These are phyloP conservation scores for Trametes maxima DNA, from an alignment of 768 basidiomycete species.

Conservation along the genomic window DNA sequence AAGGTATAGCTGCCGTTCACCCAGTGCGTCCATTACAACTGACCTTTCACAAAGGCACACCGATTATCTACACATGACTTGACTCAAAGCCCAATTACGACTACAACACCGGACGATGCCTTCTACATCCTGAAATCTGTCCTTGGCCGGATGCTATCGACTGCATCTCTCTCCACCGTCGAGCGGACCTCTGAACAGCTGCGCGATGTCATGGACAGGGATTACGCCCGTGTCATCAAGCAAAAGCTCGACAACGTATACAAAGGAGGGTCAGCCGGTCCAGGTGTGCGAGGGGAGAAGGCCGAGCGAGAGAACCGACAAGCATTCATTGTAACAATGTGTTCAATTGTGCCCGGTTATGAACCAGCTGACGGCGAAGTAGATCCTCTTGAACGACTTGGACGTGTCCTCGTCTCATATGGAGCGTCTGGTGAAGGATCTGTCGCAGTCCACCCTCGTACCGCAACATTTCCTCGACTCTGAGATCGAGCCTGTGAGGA, in stretches of 20 bases:
- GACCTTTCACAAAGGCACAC: conserved; percentile 64
- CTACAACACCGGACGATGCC: conserved; percentile 88
- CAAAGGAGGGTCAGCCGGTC: conserved; percentile 46
- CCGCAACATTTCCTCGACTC: conserved; percentile 66
- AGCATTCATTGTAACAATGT: conserved; percentile 75
- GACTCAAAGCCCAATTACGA: conserved; percentile 60
- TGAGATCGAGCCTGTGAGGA: conserved; percentile 55
- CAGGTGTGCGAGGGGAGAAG: conserved; percentile 60
- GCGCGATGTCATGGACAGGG: conserved; percentile 75
- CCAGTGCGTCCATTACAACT: background rate
- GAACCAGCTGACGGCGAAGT: background rate
- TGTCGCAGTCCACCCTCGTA: conserved; percentile 55
- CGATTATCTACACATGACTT: conserved; percentile 76
- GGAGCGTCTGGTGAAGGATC: conserved; percentile 75
- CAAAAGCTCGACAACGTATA: conserved; percentile 90
- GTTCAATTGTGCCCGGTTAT: background rate
- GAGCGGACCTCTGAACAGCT: conserved; percentile 63
- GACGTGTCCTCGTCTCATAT: conserved; percentile 90
- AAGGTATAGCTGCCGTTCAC: conserved; percentile 55
- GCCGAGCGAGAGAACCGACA: conserved; percentile 77
- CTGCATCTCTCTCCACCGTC: conserved; percentile 65
- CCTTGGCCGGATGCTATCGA: conserved; percentile 73
- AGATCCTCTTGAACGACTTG: conserved; percentile 94
- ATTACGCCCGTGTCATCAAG: conserved; percentile 80
- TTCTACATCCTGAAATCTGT: conserved; percentile 95